Base-by-base conservation (phyloP, 2,329 filamentous ascomycete species). In the Hypocreales sp. region DNA sequence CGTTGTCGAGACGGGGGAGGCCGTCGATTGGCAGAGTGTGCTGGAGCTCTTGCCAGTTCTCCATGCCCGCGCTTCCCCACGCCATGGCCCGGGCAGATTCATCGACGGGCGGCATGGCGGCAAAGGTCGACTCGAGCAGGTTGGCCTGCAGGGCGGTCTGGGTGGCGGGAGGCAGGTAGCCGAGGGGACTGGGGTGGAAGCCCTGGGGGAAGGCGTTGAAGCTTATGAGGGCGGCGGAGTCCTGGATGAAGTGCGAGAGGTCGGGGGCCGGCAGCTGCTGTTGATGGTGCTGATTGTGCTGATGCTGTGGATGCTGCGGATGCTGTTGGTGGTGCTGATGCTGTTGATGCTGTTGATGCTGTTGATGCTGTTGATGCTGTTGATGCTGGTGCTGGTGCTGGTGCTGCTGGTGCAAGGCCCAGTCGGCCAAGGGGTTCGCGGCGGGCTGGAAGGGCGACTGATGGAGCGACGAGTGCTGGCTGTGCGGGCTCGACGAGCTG, bases 1-100 rank as follows among this genome's bases (percentile, higher is more conserved):
- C 55, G 26, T 53, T 59, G 15, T 49, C 51, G 19, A 58, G 39
- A 18, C 51, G 48, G 17, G 44, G 39, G 16, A 62, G 33, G 7
- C 48, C 50, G 45, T 67, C 56, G 52, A 78, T 66, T 39, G 79
- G 59, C 31, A 60, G 35, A 18, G 46, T 53, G 31, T 69, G 64
- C 40, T 79, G 73, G 42, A 92, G 79, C 44, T 92, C 83, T 36
- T 82, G 74, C 72, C 78, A 84, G 38, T 79, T 76, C 26, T 76
- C 71, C 56, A 79, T 73, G 36, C 72, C 67, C 35, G 66, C 51
- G 26, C 50, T 51, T 17, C 55, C 70, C 75, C 60, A 81, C 47
- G 60, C 71, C 55, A 64, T 61, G 11, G 64, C 53, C 26, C 68
- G 67, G 9, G 59, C 50, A 15, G 58, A 51, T 31, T 69, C 64